phyloP scores from a whole-genome alignment of 208 protist species.

The Leishmania arabica region DNA sequence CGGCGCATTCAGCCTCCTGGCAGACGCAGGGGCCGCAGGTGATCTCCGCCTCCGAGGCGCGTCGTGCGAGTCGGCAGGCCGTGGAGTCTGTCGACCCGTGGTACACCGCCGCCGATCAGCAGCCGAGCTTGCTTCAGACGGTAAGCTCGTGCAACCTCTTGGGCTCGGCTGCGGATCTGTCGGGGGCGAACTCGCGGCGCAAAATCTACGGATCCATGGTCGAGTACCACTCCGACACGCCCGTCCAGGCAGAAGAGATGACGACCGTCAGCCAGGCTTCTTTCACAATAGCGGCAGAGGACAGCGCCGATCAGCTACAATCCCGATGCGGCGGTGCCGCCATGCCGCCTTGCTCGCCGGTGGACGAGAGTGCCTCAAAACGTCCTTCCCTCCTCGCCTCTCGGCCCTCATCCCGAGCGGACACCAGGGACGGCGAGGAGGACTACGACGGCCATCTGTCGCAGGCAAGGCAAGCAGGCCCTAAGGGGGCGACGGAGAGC shows the following conservation, averaged over 20 bases:
- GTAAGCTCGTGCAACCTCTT: background rate
- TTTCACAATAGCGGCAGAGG: background rate
- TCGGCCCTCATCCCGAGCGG: background rate
- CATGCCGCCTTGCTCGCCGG: background rate
- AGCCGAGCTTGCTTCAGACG: conserved; percentile 8
- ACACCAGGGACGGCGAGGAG: background rate
- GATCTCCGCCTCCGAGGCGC: conserved; percentile 6
- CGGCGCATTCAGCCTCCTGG: background rate
- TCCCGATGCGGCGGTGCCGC: background rate
- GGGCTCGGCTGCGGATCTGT: background rate
- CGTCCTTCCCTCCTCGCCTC: background rate
- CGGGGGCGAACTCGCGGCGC: background rate
- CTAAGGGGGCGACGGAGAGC: background rate
- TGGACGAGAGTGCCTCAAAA: too few relatives aligned
- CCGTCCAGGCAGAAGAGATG: background rate
- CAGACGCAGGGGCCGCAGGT: background rate
- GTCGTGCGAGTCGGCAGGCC: conserved; percentile 1
- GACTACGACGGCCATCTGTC: background rate
- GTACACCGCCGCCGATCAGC: conserved; percentile 15
- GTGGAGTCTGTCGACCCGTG: background rate
- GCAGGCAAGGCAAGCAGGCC: background rate
- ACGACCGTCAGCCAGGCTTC: background rate
- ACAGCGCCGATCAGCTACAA: background rate
- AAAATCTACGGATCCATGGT: conserved; percentile 1
- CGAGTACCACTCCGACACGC: background rate